Base-by-base conservation (phyloP, 345 rosid genomes). In the Dimocarpus longan region DNA sequence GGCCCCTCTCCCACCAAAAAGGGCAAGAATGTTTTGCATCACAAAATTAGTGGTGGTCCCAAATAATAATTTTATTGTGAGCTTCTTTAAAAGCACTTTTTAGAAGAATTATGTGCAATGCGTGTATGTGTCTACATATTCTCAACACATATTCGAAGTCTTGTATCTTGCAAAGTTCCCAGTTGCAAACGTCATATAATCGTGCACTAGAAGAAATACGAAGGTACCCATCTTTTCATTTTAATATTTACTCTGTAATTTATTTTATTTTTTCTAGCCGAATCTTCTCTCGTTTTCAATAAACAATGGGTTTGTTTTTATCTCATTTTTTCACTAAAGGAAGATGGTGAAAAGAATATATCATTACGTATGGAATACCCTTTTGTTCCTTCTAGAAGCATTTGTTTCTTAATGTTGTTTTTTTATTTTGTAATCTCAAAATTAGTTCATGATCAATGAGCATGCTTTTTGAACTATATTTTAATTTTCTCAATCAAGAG, bases 321-420 rank as follows among this genome's bases (percentile, higher is more conserved):
- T 42, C 0, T 32, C 8, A 39, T 19, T 22, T 59, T 32, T 21
- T 19, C 0, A 9, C 48, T 16, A 15, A 74, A 50, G 39, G 44
- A 12, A 42, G 28, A 39, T 60, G 10, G 52, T 18, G 60, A 46
- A 64, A 26, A 21, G 16, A 66, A 32, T 32, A 22, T 60, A 68
- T 72, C 18, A 79, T 43, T 68, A 8, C 64, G 70, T 26, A 72
- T 21, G 73, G 70, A 71, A 43, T 32, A 75, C 28, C 37, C 44
- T 39, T 19, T 28, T 13, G 10, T 54, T 10, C 13, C 48, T 76
- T 82, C 83, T 74, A 66, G 80, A 82, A 82, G 71, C 77, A 79
- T 66, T 68, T 80, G 8, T 46, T 42, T 21, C 24, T 40, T 42
- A 65, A 32, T 37, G 8, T 6, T 21, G 13, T 19, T 28, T 22